Percentiles rank a stretch among this genome's conserved stretches.
These are phyloP conservation scores for Stagonosporopsis rhizophila DNA, from an alignment of 2,329 filamentous ascomycete species.

Conservation along the genomic window DNA sequence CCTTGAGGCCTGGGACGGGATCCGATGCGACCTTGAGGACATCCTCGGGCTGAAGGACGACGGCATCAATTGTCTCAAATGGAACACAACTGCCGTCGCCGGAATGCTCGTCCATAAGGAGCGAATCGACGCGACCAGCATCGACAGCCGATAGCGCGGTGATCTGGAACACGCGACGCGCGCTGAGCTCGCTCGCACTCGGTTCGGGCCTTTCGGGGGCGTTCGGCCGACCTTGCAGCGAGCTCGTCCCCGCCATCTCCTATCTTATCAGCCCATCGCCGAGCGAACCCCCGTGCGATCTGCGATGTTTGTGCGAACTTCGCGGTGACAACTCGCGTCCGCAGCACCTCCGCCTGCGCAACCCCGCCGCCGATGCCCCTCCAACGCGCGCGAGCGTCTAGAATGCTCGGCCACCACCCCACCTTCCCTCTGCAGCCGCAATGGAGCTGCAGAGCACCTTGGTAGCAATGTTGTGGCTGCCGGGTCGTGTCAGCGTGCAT, in stretches of 20 bases:
- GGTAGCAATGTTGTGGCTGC: conserved; percentile 10
- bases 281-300: background rate
- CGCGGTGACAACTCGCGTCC: conserved; percentile 19
- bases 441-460: conserved; percentile 12
- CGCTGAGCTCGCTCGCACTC: conserved; percentile 15
- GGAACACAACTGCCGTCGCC: conserved; percentile 11
- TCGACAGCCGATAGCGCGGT: background rate
- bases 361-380: conserved; percentile 2
- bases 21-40: conserved; percentile 7
- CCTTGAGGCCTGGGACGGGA: background rate
- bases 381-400: conserved; percentile 7
- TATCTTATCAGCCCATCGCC: conserved; percentile 14
- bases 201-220: conserved; percentile 17
- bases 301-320: conserved; percentile 17
- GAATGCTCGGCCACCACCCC: conserved; percentile 18
- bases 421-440: conserved; percentile 12
- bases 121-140: conserved; percentile 25
- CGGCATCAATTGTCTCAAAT: conserved; percentile 20
- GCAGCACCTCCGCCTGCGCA: conserved; percentile 14
- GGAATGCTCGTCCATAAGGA: conserved; percentile 27
- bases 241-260: conserved; percentile 22
- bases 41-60: conserved; percentile 14
- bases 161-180: conserved; percentile 21
- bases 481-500: conserved; percentile 15
- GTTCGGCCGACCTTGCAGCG: conserved; percentile 17